These are phyloP conservation scores for Boletus coccyginus DNA, from an alignment of 768 basidiomycete species.

Conservation along the genomic window DNA sequence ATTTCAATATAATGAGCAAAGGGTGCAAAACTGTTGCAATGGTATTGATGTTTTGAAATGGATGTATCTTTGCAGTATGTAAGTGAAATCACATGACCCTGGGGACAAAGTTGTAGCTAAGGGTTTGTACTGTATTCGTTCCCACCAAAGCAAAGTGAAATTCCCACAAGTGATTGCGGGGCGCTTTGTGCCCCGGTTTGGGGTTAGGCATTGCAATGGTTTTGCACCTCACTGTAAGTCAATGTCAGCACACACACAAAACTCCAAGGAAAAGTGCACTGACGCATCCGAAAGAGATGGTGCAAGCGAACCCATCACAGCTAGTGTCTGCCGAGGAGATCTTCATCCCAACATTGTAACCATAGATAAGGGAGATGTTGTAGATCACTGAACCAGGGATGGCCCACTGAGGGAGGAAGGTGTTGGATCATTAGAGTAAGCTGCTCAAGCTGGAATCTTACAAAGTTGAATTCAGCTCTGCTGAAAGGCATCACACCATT, in stretches of 20 bases:
- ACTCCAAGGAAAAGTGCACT: constrained; percentile 1
- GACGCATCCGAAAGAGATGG: constrained; percentile 30
- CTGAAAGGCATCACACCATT: constrained; percentile 31
- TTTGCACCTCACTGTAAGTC: too few species aligned
- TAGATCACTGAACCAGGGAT: constrained; percentile 29
- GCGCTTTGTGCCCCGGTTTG: too few species aligned
- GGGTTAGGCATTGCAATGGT: too few species aligned
- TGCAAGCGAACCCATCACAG: constrained; percentile 33
- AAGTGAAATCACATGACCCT: too few species aligned
- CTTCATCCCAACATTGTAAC: constrained; percentile 34
- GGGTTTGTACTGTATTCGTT: too few species aligned
- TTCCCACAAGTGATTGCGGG: too few species aligned
- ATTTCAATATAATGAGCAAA: too few species aligned
- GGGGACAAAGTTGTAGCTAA: too few species aligned
- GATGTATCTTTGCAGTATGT: too few species aligned
- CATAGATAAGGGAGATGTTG: constrained; percentile 34
- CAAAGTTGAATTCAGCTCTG: constrained; percentile 34
- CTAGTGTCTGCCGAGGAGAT: constrained; percentile 26
- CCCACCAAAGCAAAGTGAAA: too few species aligned
- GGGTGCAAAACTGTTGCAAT: too few species aligned
- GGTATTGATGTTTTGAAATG: too few species aligned
- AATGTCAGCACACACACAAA: not conserved
- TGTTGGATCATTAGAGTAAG: not conserved
- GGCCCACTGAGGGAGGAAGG: constrained; percentile 11
- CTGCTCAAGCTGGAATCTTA: constrained; percentile 1